A percentile compares a stretch with the other conserved stretches of the same genome.
Evolutionary conservation across 2,329 filamentous ascomycete species (phyloP).

Genomic region (Microsporum canis): DNA sequence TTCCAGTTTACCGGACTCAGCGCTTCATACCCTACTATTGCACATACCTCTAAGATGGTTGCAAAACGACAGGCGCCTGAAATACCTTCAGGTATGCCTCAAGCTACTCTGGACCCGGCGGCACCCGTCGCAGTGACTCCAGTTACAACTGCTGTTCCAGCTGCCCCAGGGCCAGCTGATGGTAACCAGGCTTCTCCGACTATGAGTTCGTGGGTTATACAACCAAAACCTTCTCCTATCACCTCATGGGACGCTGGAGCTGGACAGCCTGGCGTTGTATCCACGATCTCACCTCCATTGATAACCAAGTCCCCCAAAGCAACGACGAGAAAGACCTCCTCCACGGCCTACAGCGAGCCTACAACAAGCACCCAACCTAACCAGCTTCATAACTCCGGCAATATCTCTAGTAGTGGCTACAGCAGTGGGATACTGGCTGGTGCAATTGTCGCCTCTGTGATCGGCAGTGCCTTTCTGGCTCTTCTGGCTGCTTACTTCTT

Average conservation of each 20-base stretch:
- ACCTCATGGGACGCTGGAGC: neutral
- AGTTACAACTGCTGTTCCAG: neutral
- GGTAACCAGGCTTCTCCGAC: too few relatives aligned
- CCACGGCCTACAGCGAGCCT: neutral
- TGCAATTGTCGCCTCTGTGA: constrained; percentile 19
- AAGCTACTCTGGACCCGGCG: neutral
- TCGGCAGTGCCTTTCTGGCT: constrained; percentile 14
- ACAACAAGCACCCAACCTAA: neutral
- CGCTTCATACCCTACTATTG: neutral
- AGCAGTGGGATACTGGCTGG: constrained; percentile 15
- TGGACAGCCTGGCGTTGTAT: neutral
- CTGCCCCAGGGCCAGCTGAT: neutral
- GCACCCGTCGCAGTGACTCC: neutral
- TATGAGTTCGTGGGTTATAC: too few relatives aligned
- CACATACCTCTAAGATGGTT: neutral
- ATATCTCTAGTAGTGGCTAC: neutral
- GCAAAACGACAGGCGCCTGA: neutral
- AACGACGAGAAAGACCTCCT: neutral
- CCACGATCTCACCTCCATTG: neutral
- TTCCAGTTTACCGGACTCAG: neutral
- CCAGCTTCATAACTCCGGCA: neutral
- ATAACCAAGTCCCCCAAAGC: neutral
- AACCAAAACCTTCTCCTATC: too few relatives aligned
- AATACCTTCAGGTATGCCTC: neutral
- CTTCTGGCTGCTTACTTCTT: constrained; percentile 16